Evolutionary conservation across 2,329 filamentous ascomycete genomes (phyloP), one percentile per base, ranked within the genome.

Genomic region (Claviceps sp.): DNA sequence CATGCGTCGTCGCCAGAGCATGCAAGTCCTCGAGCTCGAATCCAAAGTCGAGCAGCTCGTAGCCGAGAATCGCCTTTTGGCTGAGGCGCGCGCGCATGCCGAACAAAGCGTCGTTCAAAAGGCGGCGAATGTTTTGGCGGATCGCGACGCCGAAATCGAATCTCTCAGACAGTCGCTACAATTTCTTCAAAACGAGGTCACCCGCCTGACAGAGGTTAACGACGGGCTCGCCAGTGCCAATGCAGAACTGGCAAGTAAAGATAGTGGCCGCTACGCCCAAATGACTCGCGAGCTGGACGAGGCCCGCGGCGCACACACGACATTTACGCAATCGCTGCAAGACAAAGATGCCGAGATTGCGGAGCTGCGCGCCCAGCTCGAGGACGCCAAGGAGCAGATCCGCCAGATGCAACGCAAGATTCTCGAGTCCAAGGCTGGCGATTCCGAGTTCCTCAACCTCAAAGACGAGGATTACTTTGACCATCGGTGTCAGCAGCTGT

Each of bases 381-480:
- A 88, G 54, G 78, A 76, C 34, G 86, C 89, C 52, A 79, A 81
- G 59, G 74, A 77, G 54, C 73, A 79, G 62, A 78, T 85, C 49
- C 75, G 76, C 52, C 66, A 71, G 37, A 62, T 73, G 58, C 69
- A 73, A 53, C 66, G 67, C 44, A 64, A 83, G 64, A 82, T 85
- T 47, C 72, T 83, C 55, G 68, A 68, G 17, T 64, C 75, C 54
- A 80, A 80, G 60, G 72, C 79, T 50, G 74, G 76, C 54, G 84
- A 88, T 60, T 80, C 71, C 53, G 72, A 86, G 58, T 91, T 94
- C 70, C 82, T 97, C 56, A 79, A 78, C 47, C 75, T 89, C 55
- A 81, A 80, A 58, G 89, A 96, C 63, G 90, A 96, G 66, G 90
- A 96, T 69, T 90, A 96, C 73, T 97, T 98, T 64, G 89, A 96